Percentiles rank a stretch among this genome's conserved stretches.
These are phyloP conservation scores for Lodderomyces orthopsilosis DNA, from an alignment of 1,139 yeast species.

Conservation along the genomic window DNA sequence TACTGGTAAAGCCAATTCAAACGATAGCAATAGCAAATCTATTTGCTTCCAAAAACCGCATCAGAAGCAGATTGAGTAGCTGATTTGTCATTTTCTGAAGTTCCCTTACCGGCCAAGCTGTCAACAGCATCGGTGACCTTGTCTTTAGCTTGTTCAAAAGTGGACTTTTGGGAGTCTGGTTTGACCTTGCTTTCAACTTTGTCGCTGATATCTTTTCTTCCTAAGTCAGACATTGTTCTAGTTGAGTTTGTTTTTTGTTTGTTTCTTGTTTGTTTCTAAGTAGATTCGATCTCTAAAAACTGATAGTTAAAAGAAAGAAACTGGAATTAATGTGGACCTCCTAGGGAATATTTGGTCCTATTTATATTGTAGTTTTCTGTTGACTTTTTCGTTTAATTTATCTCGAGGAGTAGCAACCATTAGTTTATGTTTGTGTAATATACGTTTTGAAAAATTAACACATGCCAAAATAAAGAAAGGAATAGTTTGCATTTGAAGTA, in stretches of 20 bases:
- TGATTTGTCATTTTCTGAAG: conserved; percentile 35
- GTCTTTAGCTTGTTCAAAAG: conserved; percentile 38
- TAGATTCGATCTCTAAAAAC: too few species aligned
- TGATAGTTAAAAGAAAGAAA: too few species aligned
- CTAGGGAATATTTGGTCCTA: too few species aligned
- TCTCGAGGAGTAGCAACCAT: too few species aligned
- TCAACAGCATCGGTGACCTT: conserved; percentile 34
- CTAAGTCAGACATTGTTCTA: conserved; percentile 39
- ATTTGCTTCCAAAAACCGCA: conserved; percentile 30
- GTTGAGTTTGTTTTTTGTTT: neutral
- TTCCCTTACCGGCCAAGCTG: conserved; percentile 34
- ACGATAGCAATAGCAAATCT: neutral
- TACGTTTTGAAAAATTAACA: too few species aligned
- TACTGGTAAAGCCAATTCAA: neutral
- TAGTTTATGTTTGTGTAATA: too few species aligned
- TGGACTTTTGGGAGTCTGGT: conserved; percentile 44
- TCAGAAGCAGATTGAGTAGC: conserved; percentile 44
- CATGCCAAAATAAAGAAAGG: too few species aligned
- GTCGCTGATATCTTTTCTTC: conserved; percentile 45
- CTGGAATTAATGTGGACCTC: too few species aligned
- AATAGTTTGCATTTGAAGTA: too few species aligned
- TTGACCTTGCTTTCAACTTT: conserved; percentile 35
- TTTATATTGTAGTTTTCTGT: too few species aligned
- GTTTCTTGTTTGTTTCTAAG: neutral
- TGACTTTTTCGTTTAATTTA: too few species aligned